phyloP scores from a whole-genome alignment of 2,329 filamentous ascomycete species.

The Alternaria burnsii region DNA sequence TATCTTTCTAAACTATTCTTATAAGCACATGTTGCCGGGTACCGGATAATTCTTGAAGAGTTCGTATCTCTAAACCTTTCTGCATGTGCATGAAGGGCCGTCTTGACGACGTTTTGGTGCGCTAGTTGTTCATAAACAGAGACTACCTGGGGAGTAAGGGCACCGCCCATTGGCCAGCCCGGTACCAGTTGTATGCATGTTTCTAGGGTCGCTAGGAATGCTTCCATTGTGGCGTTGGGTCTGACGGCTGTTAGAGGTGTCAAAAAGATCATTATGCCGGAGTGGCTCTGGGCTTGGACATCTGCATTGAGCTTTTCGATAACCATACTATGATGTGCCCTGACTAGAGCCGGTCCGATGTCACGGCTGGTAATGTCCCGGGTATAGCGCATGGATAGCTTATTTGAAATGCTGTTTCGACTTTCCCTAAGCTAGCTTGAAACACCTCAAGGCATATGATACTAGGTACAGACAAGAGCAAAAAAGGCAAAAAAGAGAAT shows the following conservation, averaged over 20 bases:
- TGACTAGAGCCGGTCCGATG: background rate
- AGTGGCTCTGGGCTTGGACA: background rate
- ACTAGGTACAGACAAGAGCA: background rate
- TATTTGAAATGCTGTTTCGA: background rate
- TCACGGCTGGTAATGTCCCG: background rate
- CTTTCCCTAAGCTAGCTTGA: background rate
- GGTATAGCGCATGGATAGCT: background rate
- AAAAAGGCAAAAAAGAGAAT: slow-evolving; percentile 19
- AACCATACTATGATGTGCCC: background rate
- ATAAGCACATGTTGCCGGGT: background rate
- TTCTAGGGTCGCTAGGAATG: background rate
- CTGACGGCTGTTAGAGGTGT: background rate
- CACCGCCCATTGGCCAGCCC: background rate
- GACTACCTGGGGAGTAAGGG: background rate
- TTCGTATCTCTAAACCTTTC: background rate
- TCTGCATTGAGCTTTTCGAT: background rate
- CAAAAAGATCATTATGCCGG: background rate
- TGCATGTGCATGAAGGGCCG: background rate
- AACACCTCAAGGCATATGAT: background rate
- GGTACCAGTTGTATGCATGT: no score
- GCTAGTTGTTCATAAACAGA: background rate
- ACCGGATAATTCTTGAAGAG: background rate
- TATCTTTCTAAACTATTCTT: background rate
- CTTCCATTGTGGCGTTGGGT: background rate
- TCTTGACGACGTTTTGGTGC: background rate